Percentiles rank a stretch among this genome's conserved stretches.
Conservation (phyloP, 1,284 basidiomycete genomes). For the Chiua sp. region DNA sequence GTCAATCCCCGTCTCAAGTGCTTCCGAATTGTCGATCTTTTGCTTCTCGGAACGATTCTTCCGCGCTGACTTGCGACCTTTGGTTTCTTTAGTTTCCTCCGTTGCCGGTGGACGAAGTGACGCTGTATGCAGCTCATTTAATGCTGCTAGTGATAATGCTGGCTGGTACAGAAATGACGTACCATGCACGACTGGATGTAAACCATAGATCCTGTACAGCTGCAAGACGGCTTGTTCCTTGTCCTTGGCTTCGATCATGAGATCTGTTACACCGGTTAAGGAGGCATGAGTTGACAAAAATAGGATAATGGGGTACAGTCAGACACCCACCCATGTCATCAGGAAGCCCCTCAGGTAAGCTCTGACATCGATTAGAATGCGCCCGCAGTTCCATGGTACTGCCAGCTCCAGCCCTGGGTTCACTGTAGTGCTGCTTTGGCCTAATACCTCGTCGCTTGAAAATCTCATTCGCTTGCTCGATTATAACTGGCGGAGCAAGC, state of each 20-base stretch:
- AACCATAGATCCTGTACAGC: conserved; percentile 77
- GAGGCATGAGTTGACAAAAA: neutral
- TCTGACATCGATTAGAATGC: conserved; percentile 81
- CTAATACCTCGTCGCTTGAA: conserved; percentile 78
- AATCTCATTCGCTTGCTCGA: conserved; percentile 76
- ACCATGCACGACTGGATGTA: conserved; percentile 72
- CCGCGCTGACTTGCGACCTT: conserved; percentile 55
- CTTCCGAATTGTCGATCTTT: conserved; percentile 5
- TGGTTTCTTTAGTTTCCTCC: conserved; percentile 54
- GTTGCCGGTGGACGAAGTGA: conserved; percentile 59
- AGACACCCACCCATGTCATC: conserved; percentile 63
- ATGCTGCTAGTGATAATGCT: too few relatives aligned
- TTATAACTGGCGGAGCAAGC: conserved; percentile 59
- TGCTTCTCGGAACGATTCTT: conserved; percentile 30
- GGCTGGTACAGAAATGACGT: conserved; percentile 5
- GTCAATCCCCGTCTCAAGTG: conserved; percentile 3
- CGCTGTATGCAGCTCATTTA: conserved; percentile 24
- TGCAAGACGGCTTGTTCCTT: conserved; percentile 95
- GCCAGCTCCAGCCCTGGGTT: conserved; percentile 77
- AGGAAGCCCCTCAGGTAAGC: conserved; percentile 67
- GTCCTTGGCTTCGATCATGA: conserved; percentile 95
- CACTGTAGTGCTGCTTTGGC: conserved; percentile 91
- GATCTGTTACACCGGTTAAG: conserved; percentile 49
- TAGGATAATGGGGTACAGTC: neutral
- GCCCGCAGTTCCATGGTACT: conserved; percentile 84